These are phyloP conservation scores for Boletellus deceptivus DNA, from an alignment of 1,284 basidiomycete species.

Conservation along the genomic window DNA sequence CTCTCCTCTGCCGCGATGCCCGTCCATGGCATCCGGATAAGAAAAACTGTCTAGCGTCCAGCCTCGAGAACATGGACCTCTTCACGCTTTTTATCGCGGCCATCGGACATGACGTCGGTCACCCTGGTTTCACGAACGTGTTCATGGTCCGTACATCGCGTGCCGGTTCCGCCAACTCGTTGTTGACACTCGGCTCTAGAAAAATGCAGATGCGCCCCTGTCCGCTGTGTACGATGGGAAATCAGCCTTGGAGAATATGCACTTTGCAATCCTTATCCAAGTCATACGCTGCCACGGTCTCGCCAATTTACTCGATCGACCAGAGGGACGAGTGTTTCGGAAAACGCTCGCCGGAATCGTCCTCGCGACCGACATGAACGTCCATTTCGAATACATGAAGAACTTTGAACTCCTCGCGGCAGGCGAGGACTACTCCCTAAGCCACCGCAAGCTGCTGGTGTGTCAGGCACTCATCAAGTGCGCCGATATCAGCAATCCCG, in stretches of 20 bases:
- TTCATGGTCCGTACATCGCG: constrained; percentile 72
- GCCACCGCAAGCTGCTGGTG: constrained; percentile 64
- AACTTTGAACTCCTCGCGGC: constrained; percentile 52
- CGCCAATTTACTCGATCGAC: constrained; percentile 58
- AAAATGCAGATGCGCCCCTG: constrained; percentile 88
- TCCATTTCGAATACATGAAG: constrained; percentile 83
- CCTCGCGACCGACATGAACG: constrained; percentile 90
- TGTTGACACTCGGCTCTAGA: constrained; percentile 47
- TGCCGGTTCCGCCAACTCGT: not conserved
- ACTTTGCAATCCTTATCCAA: constrained; percentile 80
- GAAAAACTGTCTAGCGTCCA: constrained; percentile 47
- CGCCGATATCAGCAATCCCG: constrained; percentile 95
- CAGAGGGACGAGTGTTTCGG: constrained; percentile 55
- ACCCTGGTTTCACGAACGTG: constrained; percentile 87
- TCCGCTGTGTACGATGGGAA: constrained; percentile 86
- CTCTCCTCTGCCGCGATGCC: constrained; percentile 42
- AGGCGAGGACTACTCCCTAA: constrained; percentile 40
- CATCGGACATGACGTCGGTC: constrained; percentile 93
- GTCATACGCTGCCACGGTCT: constrained; percentile 83
- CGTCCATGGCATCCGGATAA: constrained; percentile 51
- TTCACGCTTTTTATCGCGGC: constrained; percentile 85
- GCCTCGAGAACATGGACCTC: constrained; percentile 66
- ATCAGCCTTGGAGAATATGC: constrained; percentile 91
- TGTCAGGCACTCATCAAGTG: constrained; percentile 93
- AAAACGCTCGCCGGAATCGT: constrained; percentile 77